Percentiles rank a stretch among this genome's conserved stretches.
phyloP scores from a whole-genome alignment of 2,329 filamentous ascomycete genomes.

The Arthrinium phaeospermum region DNA sequence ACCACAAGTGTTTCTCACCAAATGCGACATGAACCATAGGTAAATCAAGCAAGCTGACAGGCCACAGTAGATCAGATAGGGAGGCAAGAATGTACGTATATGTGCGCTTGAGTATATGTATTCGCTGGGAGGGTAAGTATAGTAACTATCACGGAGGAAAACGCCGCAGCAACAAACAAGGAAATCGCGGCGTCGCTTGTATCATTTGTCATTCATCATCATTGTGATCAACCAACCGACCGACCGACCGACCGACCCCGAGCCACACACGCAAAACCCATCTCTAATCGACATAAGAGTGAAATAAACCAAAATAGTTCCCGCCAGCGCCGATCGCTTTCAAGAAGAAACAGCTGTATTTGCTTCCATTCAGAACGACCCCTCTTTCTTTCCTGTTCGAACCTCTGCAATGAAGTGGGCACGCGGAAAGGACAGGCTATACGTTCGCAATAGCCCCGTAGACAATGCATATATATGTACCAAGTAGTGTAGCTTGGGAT shows the following conservation, averaged over 20 bases:
- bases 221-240: background rate
- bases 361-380: background rate
- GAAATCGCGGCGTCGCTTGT: background rate
- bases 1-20: background rate
- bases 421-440: background rate
- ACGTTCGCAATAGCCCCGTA: background rate
- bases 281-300: background rate
- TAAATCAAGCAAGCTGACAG: background rate
- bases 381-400: too few species aligned
- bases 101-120: background rate
- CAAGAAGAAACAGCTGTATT: background rate
- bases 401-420: background rate
- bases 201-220: constrained; percentile 12
- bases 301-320: background rate
- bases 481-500: background rate
- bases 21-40: background rate
- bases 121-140: background rate
- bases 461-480: background rate
- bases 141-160: background rate
- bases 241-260: background rate
- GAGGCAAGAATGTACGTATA: background rate
- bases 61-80: background rate
- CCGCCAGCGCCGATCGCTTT: constrained; percentile 12
- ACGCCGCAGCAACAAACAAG: background rate
- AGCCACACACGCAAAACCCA: background rate